Conservation (phyloP, 1,284 basidiomycete genomes). For the Vanrija sp. region DNA sequence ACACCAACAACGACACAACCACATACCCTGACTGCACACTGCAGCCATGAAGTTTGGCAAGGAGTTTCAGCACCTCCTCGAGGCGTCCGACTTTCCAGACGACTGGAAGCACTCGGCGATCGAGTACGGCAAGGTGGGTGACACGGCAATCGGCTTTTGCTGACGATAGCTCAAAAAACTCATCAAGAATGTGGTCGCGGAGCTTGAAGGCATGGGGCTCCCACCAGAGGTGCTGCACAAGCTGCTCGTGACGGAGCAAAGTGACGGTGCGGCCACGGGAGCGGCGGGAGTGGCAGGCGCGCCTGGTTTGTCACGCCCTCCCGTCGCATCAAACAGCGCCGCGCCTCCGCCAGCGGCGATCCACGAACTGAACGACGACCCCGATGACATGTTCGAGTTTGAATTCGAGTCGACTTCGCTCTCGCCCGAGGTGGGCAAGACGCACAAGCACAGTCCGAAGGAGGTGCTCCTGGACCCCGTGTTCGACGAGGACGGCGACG, state of each 20-base stretch:
- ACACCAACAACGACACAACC: no score
- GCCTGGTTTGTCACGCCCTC: no score
- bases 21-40: no score
- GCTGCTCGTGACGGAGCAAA: conserved; percentile 48
- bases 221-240: conserved; percentile 59
- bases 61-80: conserved; percentile 49
- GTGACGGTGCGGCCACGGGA: conserved; percentile 2
- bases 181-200: conserved; percentile 78
- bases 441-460: conserved; percentile 9
- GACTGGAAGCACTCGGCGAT: conserved; percentile 61
- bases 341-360: conserved; percentile 1
- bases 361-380: conserved; percentile 1
- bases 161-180: conserved; percentile 76
- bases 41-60: conserved; percentile 48
- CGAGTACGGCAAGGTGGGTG: conserved; percentile 71
- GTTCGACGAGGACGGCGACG: conserved; percentile 14
- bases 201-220: conserved; percentile 75
- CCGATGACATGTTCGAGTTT: conserved; percentile 38
- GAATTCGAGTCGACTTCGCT: conserved; percentile 41
- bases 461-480: conserved; percentile 32
- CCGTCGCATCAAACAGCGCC: no score
- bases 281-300: neutral
- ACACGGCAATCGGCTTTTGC: neutral
- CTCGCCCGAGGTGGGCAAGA: conserved; percentile 6
- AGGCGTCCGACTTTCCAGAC: conserved; percentile 46